Evolutionary conservation across 768 basidiomycete genomes (phyloP), one percentile per base, ranked within the genome.

Genomic region (Leucocoprinus leucothites): DNA sequence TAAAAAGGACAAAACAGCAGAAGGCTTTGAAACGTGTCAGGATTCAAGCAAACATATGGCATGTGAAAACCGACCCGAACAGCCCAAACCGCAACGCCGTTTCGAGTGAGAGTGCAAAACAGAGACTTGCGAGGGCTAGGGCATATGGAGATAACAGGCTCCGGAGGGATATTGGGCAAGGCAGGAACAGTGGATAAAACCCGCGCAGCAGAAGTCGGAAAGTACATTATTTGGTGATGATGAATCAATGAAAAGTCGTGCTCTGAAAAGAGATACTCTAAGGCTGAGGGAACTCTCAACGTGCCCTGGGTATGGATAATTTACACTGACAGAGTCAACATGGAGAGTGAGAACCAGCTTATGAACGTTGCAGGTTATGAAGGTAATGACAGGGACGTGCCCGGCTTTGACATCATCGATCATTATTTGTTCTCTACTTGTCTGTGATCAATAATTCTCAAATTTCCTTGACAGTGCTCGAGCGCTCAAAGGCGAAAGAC

Each of bases 201-300:
- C 63, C 81, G 75, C 25, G 91, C 88, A 41, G 88, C 83, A 34
- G 87, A 83, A 22, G 88, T 92, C 56, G 89, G 91, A 70, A 93
- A 93, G 72, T 92, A 94, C 91, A 93, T 93, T 58, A 50, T 38
- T 11, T 31, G 31, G 16, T 8, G 9, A 4, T 38, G 38, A 38
- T 38, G 16, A 38, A n/a, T n/a, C 38, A 34, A 5, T 34, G 31
- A 6, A 5, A 34, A 34, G 13, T 34, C 6, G 31, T 6, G 6
- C 13, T 13, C 31, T 34, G n/a, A n/a, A n/a, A n/a, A n/a, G n/a
- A n/a, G n/a, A n/a, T n/a, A n/a, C n/a, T n/a, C n/a, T n/a, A n/a
- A n/a, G n/a, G n/a, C n/a, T n/a, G n/a, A n/a, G n/a, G n/a, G n/a
- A n/a, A n/a, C n/a, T n/a, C n/a, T n/a, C n/a, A n/a, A n/a, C n/a